Percentiles rank a stretch among this genome's conserved stretches.
Evolutionary conservation across 1,284 basidiomycete species (phyloP).

Genomic region (Sporisorium scitamineum): DNA sequence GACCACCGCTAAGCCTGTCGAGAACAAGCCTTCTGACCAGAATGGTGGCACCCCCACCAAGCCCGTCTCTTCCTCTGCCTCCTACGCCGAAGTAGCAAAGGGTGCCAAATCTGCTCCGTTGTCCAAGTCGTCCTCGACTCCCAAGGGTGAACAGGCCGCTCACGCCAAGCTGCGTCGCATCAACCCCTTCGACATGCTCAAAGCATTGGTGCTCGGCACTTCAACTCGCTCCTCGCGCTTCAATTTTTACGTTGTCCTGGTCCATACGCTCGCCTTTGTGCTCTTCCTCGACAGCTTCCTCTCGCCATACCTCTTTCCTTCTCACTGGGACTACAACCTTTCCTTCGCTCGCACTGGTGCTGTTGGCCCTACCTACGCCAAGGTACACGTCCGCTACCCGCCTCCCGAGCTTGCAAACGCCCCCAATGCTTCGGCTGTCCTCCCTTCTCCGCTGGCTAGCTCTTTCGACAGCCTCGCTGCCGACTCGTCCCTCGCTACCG

Average conservation of each 20-base stretch:
- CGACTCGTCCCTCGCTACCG: constrained; percentile 24
- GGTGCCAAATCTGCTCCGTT: constrained; percentile 20
- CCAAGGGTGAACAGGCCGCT: neutral
- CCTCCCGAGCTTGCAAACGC: constrained; percentile 52
- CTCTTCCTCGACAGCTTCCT: constrained; percentile 64
- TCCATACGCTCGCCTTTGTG: constrained; percentile 59
- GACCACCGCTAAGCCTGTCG: constrained; percentile 29
- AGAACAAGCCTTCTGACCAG: constrained; percentile 30
- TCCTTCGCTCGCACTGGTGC: constrained; percentile 64
- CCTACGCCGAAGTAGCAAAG: constrained; percentile 41
- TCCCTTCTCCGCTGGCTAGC: constrained; percentile 16
- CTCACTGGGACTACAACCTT: constrained; percentile 64
- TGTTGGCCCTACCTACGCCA: constrained; percentile 57
- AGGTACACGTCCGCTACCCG: constrained; percentile 65
- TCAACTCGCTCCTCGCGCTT: constrained; percentile 53
- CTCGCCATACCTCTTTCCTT: constrained; percentile 66
- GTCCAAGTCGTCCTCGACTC: neutral
- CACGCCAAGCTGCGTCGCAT: constrained; percentile 19
- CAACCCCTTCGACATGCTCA: constrained; percentile 33
- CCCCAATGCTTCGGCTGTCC: constrained; percentile 17
- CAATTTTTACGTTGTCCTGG: constrained; percentile 52
- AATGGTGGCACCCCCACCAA: constrained; percentile 13
- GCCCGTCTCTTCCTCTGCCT: constrained; percentile 16
- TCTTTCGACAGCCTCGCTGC: constrained; percentile 54
- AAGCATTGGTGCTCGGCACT: constrained; percentile 49